Evolutionary conservation across 345 rosid genomes (phyloP).

Genomic region (Gossypium raimondii): DNA sequence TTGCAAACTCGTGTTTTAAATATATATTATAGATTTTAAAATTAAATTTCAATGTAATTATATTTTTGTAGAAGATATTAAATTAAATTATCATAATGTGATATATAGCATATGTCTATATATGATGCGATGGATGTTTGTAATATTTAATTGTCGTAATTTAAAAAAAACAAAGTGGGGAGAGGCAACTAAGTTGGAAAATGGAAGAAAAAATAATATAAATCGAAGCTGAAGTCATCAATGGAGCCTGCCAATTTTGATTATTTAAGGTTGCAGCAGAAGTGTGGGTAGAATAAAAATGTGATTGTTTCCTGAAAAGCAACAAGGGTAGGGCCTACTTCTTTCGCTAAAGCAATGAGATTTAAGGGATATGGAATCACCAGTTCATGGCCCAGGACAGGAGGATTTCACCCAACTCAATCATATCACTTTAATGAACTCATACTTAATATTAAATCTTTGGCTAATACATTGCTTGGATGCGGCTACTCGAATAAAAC

Average conservation of each 20-base stretch:
- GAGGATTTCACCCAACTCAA: constrained; percentile 29
- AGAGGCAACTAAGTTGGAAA: neutral
- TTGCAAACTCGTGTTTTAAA: too few species aligned
- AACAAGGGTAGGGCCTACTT: constrained; percentile 32
- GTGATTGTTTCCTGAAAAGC: constrained; percentile 31
- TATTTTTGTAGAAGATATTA: too few species aligned
- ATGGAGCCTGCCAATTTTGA: neutral
- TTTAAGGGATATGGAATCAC: constrained; percentile 16
- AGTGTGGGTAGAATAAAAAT: neutral
- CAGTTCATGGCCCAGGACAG: constrained; percentile 16
- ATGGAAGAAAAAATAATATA: neutral
- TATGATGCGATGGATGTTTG: too few species aligned
- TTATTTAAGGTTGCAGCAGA: neutral
- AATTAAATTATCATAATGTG: too few species aligned
- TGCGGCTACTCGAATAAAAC: constrained; percentile 32
- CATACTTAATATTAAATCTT: constrained; percentile 6
- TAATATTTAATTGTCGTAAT: too few species aligned
- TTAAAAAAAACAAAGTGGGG: neutral
- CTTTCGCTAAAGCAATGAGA: constrained; percentile 21
- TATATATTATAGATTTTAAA: too few species aligned
- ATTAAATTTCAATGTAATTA: too few species aligned
- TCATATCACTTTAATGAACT: neutral
- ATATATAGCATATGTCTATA: too few species aligned
- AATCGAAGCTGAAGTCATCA: constrained; percentile 9
- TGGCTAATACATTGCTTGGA: constrained; percentile 18